Conservation (phyloP, 2,329 filamentous ascomycete species). For the Pseudogymnoascus sp. region DNA sequence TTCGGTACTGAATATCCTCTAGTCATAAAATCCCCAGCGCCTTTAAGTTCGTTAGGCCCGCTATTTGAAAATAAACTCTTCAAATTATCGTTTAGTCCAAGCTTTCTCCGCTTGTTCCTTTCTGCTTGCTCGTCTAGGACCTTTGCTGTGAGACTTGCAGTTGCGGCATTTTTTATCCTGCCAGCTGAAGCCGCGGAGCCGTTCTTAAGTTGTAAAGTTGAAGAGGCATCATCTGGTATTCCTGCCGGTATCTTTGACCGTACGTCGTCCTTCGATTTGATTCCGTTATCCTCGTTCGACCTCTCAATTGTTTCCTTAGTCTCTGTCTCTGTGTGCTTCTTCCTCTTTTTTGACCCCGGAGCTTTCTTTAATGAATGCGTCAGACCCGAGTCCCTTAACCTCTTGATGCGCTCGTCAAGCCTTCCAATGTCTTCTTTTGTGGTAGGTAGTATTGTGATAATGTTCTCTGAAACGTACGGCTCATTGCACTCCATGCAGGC, state of each 20-base stretch:
- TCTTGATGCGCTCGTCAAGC: conserved; percentile 59
- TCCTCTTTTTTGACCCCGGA: conserved; percentile 64
- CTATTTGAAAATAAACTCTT: conserved; percentile 47
- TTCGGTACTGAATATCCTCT: conserved; percentile 48
- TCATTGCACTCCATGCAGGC: conserved; percentile 68
- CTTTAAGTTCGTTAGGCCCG: conserved; percentile 36
- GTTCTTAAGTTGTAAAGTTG: conserved; percentile 23
- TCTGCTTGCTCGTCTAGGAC: conserved; percentile 84
- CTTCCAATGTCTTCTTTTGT: conserved; percentile 63
- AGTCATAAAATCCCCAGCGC: conserved; percentile 47
- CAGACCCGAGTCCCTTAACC: conserved; percentile 64
- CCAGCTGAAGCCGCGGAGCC: conserved; percentile 33
- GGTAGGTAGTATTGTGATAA: conserved; percentile 75
- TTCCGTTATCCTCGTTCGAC: conserved; percentile 28
- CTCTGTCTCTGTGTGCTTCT: conserved; percentile 50
- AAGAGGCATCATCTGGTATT: conserved; percentile 23
- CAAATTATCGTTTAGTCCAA: conserved; percentile 51
- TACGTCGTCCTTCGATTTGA: conserved; percentile 21
- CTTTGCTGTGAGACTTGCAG: conserved; percentile 76
- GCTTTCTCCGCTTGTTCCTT: conserved; percentile 69
- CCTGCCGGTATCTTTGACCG: conserved; percentile 21
- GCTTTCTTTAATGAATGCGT: conserved; percentile 86
- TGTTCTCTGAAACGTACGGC: conserved; percentile 63
- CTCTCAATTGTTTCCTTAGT: conserved; percentile 24
- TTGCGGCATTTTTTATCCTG: conserved; percentile 82